Evolutionary conservation across 306 rosid species (phyloP), one percentile per base, ranked within the genome.

Genomic region (Oxytropis ochrocephala): DNA sequence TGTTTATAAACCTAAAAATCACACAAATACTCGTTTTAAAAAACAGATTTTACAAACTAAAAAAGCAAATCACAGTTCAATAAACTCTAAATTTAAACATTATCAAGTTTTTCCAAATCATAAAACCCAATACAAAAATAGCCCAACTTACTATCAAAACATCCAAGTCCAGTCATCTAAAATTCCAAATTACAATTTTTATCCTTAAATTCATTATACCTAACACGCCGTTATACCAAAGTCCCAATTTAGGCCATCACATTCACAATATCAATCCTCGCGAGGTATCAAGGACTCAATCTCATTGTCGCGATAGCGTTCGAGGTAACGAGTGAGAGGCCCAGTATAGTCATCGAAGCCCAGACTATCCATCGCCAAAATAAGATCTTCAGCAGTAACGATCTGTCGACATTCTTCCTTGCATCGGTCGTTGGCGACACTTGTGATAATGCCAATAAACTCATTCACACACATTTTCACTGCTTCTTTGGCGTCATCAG

Each of bases 321-420:
- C 38, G 67, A 88, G 59, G 70, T 81, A 88, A 80, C 69, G 47
- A 35, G 8, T 52, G 19, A 88, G 79, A 5, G 89, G 87, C n/a
- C 70, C 89, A 1, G 79, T 75, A 50, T 88, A 88, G 51, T 86
- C 85, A 10, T 86, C 89, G 18, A 88, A 88, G 0, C 95, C 95
- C 7, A 88, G 70, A 2, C 76, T 67, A 0, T 76, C 85, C 50
- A 88, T 58, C 8, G 89, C 95, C 78, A 83, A 86, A 18, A 90
- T 75, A 13, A 88, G 61, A 69, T 88, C 91, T 1, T 85, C 86
- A 0, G 89, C 91, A 0, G 73, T 80, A 14, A 88, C 83, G 0
- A 85, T 88, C 79, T 69, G 84, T 0, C 95, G 66, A 82, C 65
- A 70, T 77, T 88, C 95, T 8, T 66, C 61, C 32, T 72, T 84